Conservation (phyloP, 73 alveolate genomes). For the Tetrahymena borealis region DNA sequence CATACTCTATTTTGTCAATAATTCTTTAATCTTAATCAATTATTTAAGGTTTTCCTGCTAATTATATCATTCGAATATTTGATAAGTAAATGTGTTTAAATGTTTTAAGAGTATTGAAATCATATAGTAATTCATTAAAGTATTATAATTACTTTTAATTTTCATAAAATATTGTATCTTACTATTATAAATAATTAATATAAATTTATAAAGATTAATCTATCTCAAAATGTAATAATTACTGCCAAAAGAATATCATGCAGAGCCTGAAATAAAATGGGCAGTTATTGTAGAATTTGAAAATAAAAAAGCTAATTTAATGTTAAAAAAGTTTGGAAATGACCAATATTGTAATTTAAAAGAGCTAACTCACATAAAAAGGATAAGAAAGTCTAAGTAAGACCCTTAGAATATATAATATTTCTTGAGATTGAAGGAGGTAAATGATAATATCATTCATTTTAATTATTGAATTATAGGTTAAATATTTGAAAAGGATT, state of each 20-base stretch:
- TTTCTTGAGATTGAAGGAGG: not conserved
- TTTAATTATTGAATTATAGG: no score
- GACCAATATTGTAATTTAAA: not conserved
- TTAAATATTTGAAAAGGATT: not conserved
- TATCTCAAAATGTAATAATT: not conserved
- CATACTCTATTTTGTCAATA: not conserved
- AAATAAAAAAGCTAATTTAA: not conserved
- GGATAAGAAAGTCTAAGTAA: not conserved
- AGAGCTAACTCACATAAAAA: not conserved
- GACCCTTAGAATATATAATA: not conserved
- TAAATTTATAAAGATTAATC: not conserved
- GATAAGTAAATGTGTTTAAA: no score
- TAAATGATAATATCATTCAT: not conserved
- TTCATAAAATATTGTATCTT: no score
- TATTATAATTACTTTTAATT: no score
- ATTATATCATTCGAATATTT: no score
- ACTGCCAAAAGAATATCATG: not conserved
- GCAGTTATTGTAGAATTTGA: not conserved
- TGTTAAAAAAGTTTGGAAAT: not conserved
- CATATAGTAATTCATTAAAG: no score
- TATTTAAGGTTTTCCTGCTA: no score
- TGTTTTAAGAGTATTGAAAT: no score
- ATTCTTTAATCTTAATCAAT: not conserved
- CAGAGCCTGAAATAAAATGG: not conserved
- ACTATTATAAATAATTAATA: not conserved